Conservation (phyloP, 2,329 filamentous ascomycete genomes). For the Gaeumannomyces tritici region DNA sequence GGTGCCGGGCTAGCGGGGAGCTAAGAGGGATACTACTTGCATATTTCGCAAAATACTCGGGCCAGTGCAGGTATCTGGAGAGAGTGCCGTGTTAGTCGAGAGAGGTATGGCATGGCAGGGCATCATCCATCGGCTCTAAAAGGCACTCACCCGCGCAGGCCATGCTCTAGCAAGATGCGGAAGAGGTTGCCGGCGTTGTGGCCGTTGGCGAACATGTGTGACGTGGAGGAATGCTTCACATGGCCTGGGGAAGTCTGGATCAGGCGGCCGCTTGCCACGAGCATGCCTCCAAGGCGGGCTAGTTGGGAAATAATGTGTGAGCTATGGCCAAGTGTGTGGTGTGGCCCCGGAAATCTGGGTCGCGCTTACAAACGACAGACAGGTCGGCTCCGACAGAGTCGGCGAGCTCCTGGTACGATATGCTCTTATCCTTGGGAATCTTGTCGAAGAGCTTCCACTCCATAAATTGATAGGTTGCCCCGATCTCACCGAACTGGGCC, state of each 20-base stretch:
- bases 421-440: conserved; percentile 13
- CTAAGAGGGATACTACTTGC: too few species aligned
- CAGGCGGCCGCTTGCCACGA: conserved; percentile 12
- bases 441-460: conserved; percentile 18
- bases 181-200: conserved; percentile 9
- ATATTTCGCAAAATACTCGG: conserved; percentile 13
- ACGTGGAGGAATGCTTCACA: conserved; percentile 12
- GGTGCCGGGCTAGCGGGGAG: too few species aligned
- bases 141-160: conserved; percentile 10
- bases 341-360: background rate
- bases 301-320: background rate
- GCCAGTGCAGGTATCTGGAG: conserved; percentile 12
- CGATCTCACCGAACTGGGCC: background rate
- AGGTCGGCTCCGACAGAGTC: conserved; percentile 11
- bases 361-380: conserved; percentile 10
- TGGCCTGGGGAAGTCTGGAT: conserved; percentile 5
- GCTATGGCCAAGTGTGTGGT: background rate
- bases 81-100: background rate
- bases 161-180: conserved; percentile 15
- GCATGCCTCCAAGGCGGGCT: conserved; percentile 12
- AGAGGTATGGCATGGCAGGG: background rate
- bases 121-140: background rate
- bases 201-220: conserved; percentile 10
- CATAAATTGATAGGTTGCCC: conserved; percentile 9
- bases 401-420: conserved; percentile 14